Evolutionary conservation across 2,329 filamentous ascomycete genomes (phyloP).

Genomic region (Tolypocladium paradoxum): DNA sequence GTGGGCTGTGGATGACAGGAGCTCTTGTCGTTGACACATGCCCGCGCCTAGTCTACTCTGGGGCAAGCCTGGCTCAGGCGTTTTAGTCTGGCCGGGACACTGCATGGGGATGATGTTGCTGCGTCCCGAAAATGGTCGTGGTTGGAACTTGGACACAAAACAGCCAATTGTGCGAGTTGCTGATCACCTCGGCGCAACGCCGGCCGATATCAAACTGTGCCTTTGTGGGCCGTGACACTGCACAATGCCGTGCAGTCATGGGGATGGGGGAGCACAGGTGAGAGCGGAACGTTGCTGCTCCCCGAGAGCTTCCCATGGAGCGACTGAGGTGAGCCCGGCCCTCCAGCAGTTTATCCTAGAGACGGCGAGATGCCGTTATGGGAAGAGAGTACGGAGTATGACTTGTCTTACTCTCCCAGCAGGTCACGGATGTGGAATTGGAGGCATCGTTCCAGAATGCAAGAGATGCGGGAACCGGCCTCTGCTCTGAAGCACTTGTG

Average conservation of each 20-base stretch:
- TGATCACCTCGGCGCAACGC: slow-evolving; percentile 2
- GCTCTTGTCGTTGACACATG: not conserved
- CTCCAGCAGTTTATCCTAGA: not conserved
- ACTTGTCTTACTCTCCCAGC: not conserved
- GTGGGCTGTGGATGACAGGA: not conserved
- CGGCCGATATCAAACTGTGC: slow-evolving; percentile 1
- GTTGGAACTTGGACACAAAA: not conserved
- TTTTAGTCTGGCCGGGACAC: not conserved
- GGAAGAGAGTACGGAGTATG: not conserved
- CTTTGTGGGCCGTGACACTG: slow-evolving; percentile 1
- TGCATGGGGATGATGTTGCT: not conserved
- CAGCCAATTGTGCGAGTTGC: not conserved
- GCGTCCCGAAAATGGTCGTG: not conserved
- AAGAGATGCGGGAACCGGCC: not conserved
- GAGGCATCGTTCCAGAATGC: not conserved
- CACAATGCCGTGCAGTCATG: not conserved
- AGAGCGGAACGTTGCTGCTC: not conserved
- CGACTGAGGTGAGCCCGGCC: not conserved
- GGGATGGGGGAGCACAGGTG: not conserved
- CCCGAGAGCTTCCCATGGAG: not conserved
- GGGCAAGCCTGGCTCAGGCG: not conserved
- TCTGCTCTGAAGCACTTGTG: not conserved
- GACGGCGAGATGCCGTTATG: not conserved
- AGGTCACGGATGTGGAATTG: not conserved
- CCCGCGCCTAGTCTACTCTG: not conserved